Evolutionary conservation across 1,284 basidiomycete genomes (phyloP).

Genomic region (Caloboletus inedulis): DNA sequence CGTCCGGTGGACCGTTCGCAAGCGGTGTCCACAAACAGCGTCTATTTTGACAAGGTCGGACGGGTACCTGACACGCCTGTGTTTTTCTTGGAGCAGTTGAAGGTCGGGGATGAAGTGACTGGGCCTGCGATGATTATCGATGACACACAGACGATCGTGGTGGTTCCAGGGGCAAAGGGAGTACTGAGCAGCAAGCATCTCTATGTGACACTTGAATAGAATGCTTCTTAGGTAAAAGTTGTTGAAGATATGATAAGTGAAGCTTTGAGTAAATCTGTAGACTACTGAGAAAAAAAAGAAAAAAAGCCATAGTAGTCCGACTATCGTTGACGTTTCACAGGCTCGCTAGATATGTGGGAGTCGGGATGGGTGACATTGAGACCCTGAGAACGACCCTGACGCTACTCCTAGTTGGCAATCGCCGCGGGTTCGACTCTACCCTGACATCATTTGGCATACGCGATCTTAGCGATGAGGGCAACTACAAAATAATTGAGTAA

Average conservation of each 20-base stretch:
- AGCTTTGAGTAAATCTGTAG: no score
- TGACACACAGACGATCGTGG: conserved; percentile 87
- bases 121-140: conserved; percentile 92
- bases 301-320: no score
- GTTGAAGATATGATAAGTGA: neutral
- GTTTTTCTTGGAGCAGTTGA: conserved; percentile 64
- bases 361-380: neutral
- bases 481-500: conserved; percentile 21
- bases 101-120: conserved; percentile 65
- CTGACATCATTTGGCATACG: conserved; percentile 15
- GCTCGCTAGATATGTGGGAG: neutral
- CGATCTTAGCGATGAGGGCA: conserved; percentile 22
- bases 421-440: neutral
- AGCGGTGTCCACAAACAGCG: conserved; percentile 54
- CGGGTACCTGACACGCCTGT: conserved; percentile 78
- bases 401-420: neutral
- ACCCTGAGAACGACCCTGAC: conserved; percentile 23
- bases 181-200: conserved; percentile 69
- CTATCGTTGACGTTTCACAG: neutral
- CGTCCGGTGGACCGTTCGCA: conserved; percentile 41
- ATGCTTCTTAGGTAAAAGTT: neutral
- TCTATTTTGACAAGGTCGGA: conserved; percentile 79
- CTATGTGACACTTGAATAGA: conserved; percentile 55
- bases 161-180: conserved; percentile 68
- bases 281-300: neutral